phyloP scores from a whole-genome alignment of 179 eudicot species.

The Carnegiea gigantea region DNA sequence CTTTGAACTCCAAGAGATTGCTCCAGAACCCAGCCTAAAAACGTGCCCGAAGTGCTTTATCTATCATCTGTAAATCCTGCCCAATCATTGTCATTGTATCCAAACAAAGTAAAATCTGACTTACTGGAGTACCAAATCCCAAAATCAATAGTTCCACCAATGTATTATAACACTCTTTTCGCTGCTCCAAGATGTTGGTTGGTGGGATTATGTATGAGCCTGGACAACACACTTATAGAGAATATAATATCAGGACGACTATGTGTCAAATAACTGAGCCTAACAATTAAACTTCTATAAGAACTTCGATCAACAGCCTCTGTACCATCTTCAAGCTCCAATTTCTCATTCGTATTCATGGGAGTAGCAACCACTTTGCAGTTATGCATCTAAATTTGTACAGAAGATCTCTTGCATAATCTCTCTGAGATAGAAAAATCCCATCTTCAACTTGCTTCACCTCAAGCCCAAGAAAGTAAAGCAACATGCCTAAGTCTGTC shows the following conservation, averaged over 20 bases:
- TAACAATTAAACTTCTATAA: too few species aligned
- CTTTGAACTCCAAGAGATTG: not conserved
- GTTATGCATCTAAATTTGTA: not conserved
- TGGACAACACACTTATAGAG: conserved; percentile 13
- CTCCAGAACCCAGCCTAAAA: not conserved
- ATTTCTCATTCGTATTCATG: not conserved
- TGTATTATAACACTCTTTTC: not conserved
- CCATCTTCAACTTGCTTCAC: not conserved
- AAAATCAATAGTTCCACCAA: not conserved
- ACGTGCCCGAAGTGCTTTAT: not conserved
- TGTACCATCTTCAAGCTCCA: conserved; percentile 7
- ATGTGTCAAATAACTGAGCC: not conserved
- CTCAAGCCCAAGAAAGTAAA: not conserved
- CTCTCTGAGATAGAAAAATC: too few species aligned
- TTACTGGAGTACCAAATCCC: not conserved
- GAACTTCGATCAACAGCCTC: too few species aligned
- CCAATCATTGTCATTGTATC: conserved; percentile 1
- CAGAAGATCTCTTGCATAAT: not conserved
- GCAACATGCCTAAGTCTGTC: too few species aligned
- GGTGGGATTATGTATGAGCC: conserved; percentile 8
- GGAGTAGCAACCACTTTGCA: not conserved
- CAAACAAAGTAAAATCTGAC: not conserved
- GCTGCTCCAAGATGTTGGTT: conserved; percentile 11
- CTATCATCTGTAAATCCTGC: conserved; percentile 4
- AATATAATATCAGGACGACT: not conserved